Evolutionary conservation across 2,329 filamentous ascomycete species (phyloP), one percentile per base, ranked within the genome.

Genomic region (Aspergillus brunneoviolaceus): DNA sequence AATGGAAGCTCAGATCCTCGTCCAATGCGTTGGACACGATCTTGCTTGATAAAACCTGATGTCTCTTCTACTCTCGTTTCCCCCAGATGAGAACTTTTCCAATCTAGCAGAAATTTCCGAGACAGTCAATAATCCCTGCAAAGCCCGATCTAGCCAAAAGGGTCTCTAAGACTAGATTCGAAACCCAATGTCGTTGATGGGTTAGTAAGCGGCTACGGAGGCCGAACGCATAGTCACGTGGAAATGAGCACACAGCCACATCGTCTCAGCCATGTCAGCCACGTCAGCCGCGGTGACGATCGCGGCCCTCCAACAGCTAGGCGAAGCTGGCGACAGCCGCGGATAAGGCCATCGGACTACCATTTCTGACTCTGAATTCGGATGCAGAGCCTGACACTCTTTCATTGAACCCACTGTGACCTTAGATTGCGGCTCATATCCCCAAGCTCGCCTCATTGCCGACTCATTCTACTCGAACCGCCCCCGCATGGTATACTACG

Each of bases 251-350:
- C 31, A 42, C 31, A 42, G 53, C 53, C 53, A 55, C 57, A 56
- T 11, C 12, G 7, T 29, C 7, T 9, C 27, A 29, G 45, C 35
- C 14, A 23, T 39, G 29, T 52, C 52, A 55, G 47, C 50, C 49
- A 39, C 53, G 45, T 51, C 42, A 61, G 63, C 63, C 63, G 61
- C 63, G 55, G 60, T 59, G 56, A 60, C 60, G 63, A 57, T 39
- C 53, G 42, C 51, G 57, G 57, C 54, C 52, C 49, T 56, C 53
- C 54, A n/a, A 49, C 58, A 27, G 54, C 51, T 47, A 62, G 57
- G 62, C 54, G 61, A 54, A 55, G 45, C 31, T 25, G 27, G 52
- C 47, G 29, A 55, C 53, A 49, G 48, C 53, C 47, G 53, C 48
- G 31, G 42, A 47, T 42, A 47, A 47, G 42, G 21, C 19, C 53